phyloP scores from a whole-genome alignment of 441 rosid species.

The Gossypium lobatum region DNA sequence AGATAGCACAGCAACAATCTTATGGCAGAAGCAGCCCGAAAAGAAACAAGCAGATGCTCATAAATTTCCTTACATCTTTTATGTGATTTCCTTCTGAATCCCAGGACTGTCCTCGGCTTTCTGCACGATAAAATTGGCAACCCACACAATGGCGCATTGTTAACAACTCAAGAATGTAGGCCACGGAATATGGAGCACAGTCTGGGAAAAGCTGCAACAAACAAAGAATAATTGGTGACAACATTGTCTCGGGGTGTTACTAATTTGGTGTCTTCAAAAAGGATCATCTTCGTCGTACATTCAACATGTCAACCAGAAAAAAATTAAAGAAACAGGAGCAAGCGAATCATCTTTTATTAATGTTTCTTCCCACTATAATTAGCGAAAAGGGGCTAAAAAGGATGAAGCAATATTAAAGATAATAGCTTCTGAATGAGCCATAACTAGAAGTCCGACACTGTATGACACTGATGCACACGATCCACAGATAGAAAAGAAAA shows the following conservation, averaged over 20 bases:
- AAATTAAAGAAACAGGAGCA: not conserved
- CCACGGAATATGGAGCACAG: conserved; percentile 81
- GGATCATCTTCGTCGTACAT: not conserved
- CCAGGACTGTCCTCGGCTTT: conserved; percentile 70
- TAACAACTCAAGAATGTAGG: conserved; percentile 76
- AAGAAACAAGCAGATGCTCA: not conserved
- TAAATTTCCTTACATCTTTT: conserved; percentile 40
- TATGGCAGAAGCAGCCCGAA: not conserved
- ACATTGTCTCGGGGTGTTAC: not conserved
- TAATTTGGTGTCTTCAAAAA: not conserved
- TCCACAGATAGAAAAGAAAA: not conserved
- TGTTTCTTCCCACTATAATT: not conserved
- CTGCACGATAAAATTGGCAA: conserved; percentile 85
- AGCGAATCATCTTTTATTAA: not conserved
- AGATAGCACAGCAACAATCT: not conserved
- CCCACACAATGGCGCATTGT: conserved; percentile 75
- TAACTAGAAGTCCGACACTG: not conserved
- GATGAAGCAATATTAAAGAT: not conserved
- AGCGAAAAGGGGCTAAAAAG: not conserved
- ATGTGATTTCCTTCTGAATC: conserved; percentile 79
- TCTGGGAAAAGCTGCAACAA: conserved; percentile 81
- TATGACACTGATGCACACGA: not conserved
- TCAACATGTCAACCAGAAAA: not conserved
- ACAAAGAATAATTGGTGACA: not conserved
- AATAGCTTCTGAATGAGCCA: not conserved